Conservation (phyloP, 495 filamentous ascomycete genomes). For the Aspergillus panamensis region DNA sequence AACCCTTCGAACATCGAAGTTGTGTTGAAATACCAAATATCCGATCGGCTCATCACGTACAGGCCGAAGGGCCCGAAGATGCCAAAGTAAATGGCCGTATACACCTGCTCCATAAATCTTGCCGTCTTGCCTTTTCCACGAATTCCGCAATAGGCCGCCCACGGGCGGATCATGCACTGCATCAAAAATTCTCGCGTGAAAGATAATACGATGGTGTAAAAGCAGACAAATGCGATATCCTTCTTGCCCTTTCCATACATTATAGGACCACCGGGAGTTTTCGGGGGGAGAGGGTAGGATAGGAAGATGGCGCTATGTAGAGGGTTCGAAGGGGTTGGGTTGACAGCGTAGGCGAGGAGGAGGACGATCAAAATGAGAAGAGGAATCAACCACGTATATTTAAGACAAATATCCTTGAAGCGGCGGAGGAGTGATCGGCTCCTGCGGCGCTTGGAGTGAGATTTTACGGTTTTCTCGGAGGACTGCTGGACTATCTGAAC, state of each 20-base stretch:
- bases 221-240: slow-evolving; percentile 83
- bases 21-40: slow-evolving; percentile 98
- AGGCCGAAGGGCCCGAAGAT: slow-evolving; percentile 82
- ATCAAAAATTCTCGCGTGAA: slow-evolving; percentile 97
- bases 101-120: slow-evolving; percentile 96
- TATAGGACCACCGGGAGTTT: slow-evolving; percentile 48
- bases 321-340: slow-evolving; percentile 79
- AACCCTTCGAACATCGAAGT: slow-evolving; percentile 86
- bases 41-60: slow-evolving; percentile 86
- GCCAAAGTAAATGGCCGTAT: slow-evolving; percentile 93
- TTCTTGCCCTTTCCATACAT: slow-evolving; percentile 88
- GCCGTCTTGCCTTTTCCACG: slow-evolving; percentile 73
- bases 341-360: slow-evolving; percentile 65
- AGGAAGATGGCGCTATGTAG: slow-evolving; percentile 87
- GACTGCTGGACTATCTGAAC: slow-evolving; percentile 23
- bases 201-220: slow-evolving; percentile 84
- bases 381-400: slow-evolving; percentile 79
- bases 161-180: slow-evolving; percentile 82
- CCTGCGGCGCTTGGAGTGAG: slow-evolving; percentile 48
- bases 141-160: slow-evolving; percentile 69
- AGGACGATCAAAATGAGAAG: slow-evolving; percentile 64
- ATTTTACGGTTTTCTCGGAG: slow-evolving; percentile 35
- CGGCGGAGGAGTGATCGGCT: slow-evolving; percentile 61
- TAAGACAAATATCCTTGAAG: slow-evolving; percentile 61
- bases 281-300: slow-evolving; percentile 72